A percentile compares a stretch with the other conserved stretches of the same genome.
Conservation (phyloP, 192 early-diverging fungal genomes). For the Pecoramyces ruminantium region DNA sequence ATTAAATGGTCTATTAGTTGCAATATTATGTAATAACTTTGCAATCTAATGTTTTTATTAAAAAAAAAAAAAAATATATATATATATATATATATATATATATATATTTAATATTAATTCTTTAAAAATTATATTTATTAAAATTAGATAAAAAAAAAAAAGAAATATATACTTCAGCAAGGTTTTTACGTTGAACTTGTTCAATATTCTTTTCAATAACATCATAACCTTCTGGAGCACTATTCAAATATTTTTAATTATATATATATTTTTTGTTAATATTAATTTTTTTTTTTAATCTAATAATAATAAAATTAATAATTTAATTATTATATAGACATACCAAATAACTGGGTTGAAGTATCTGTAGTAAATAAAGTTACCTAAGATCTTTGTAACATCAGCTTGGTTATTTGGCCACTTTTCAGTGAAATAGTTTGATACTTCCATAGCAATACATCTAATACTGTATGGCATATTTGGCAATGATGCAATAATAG, state of each 20-base stretch:
- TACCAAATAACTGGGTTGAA: conserved; percentile 84
- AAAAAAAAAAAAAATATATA: no score
- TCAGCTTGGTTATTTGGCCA: conserved; percentile 66
- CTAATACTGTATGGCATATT: conserved; percentile 91
- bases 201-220: conserved; percentile 73
- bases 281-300: no score
- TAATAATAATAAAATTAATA: no score
- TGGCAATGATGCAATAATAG: conserved; percentile 58
- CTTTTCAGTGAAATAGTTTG: conserved; percentile 52
- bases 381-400: conserved; percentile 76
- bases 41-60: no score
- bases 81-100: no score
- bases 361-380: conserved; percentile 95
- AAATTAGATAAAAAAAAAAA: no score
- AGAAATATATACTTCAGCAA: conserved; percentile 53
- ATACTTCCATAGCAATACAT: conserved; percentile 79
- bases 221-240: conserved; percentile 93
- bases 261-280: no score
- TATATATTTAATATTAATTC: no score
- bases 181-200: conserved; percentile 85
- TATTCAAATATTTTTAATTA: no score
- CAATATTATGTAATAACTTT: conserved; percentile 89
- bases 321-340: no score
- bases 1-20: conserved; percentile 60
- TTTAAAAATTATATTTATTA: no score